Evolutionary conservation across 1,284 basidiomycete genomes (phyloP).

Genomic region (Tilletia caries): DNA sequence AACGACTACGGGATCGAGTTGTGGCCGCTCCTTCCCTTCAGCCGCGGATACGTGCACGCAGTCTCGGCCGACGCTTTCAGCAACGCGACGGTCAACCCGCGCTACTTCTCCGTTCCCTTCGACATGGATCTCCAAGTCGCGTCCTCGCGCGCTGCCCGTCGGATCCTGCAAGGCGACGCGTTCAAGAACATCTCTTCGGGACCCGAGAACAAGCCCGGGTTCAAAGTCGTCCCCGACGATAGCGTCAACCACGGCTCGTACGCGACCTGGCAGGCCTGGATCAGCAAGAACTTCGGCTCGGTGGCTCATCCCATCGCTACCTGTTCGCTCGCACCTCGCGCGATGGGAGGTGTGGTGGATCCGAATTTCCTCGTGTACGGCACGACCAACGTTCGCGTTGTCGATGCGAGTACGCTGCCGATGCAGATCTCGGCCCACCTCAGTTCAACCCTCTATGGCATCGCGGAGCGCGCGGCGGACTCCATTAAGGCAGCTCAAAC

Average conservation of each 20-base stretch:
- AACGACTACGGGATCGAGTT: slow-evolving; percentile 39
- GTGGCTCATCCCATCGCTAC: slow-evolving; percentile 66
- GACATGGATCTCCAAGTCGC: slow-evolving; percentile 54
- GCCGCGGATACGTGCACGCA: slow-evolving; percentile 33
- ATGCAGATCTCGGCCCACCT: slow-evolving; percentile 39
- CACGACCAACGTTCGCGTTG: slow-evolving; percentile 37
- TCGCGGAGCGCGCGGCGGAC: slow-evolving; percentile 40
- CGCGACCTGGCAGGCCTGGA: slow-evolving; percentile 53
- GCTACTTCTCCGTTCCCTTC: slow-evolving; percentile 53
- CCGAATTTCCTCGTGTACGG: slow-evolving; percentile 52
- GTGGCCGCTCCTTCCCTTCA: slow-evolving; percentile 44
- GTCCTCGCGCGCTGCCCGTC: slow-evolving; percentile 44
- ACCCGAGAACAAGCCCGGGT: slow-evolving; percentile 53
- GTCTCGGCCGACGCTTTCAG: slow-evolving; percentile 26
- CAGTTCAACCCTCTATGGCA: slow-evolving; percentile 34
- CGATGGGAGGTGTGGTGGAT: slow-evolving; percentile 61
- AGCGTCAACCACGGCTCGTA: slow-evolving; percentile 39
- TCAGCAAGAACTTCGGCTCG: slow-evolving; percentile 43
- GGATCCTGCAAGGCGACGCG: slow-evolving; percentile 41
- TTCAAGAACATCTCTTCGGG: slow-evolving; percentile 40
- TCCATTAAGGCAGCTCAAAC: slow-evolving; percentile 5
- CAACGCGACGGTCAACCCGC: slow-evolving; percentile 23
- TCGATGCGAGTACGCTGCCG: slow-evolving; percentile 41
- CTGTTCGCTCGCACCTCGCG: slow-evolving; percentile 63
- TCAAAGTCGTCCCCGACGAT: slow-evolving; percentile 33